Conservation (phyloP, 805 yeast species). For the Nakazawaea sp. region DNA sequence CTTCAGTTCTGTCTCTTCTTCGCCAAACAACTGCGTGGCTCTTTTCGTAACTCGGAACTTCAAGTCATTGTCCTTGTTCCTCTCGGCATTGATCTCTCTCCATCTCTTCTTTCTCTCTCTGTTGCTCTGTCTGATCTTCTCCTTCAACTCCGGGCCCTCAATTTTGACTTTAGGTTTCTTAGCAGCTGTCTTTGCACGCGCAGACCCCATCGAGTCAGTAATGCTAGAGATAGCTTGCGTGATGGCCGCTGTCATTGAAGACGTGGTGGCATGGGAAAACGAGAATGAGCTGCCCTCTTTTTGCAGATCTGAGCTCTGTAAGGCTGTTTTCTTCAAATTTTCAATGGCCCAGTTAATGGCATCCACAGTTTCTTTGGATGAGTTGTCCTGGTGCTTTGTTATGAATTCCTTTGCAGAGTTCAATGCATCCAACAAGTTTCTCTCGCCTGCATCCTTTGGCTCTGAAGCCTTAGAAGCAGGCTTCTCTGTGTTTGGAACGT, state of each 20-base stretch:
- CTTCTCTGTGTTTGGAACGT: slow-evolving; percentile 11
- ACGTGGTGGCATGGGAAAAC: slow-evolving; percentile 1
- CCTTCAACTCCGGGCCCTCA: slow-evolving; percentile 32
- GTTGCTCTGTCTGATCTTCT: slow-evolving; percentile 58
- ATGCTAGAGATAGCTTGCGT: slow-evolving; percentile 9
- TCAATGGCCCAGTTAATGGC: slow-evolving; percentile 22
- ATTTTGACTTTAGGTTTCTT: not conserved
- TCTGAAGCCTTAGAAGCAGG: slow-evolving; percentile 1
- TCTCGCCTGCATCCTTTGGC: not conserved
- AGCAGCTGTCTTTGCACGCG: not conserved
- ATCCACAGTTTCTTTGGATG: slow-evolving; percentile 16
- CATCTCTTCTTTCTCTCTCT: slow-evolving; percentile 75
- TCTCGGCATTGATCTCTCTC: slow-evolving; percentile 72
- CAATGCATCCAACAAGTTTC: slow-evolving; percentile 24
- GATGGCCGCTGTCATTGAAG: slow-evolving; percentile 11
- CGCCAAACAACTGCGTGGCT: slow-evolving; percentile 64
- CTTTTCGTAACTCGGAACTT: slow-evolving; percentile 70
- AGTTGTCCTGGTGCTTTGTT: slow-evolving; percentile 11
- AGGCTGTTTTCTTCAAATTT: slow-evolving; percentile 15
- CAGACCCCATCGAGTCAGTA: slow-evolving; percentile 1
- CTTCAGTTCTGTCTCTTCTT: slow-evolving; percentile 41
- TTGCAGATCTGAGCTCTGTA: not conserved
- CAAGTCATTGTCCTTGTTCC: slow-evolving; percentile 85
- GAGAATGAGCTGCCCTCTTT: not conserved
- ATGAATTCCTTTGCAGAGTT: slow-evolving; percentile 26